phyloP scores from a whole-genome alignment of 75 land plant species.

The Sequoia sempervirens region DNA sequence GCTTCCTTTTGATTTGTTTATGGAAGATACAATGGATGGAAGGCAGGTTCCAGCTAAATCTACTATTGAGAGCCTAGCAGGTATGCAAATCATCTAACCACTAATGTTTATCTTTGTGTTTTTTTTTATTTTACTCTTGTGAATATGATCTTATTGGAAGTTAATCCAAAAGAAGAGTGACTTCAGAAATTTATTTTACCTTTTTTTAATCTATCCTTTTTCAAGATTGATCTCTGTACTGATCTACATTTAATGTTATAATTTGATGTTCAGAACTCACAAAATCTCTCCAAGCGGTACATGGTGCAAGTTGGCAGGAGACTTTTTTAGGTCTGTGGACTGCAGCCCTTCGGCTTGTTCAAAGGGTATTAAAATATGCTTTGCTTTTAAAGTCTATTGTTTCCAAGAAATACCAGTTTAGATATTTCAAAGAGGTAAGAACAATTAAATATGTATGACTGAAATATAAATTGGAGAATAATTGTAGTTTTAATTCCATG shows the following conservation, averaged over 20 bases:
- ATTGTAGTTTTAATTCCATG: not conserved
- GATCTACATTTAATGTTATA: not conserved
- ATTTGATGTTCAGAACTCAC: constrained; percentile 50
- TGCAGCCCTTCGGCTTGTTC: constrained; percentile 71
- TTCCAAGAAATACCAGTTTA: not conserved
- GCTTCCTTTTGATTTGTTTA: constrained; percentile 82
- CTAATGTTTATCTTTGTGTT: not conserved
- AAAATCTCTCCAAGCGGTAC: constrained; percentile 67
- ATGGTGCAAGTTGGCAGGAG: constrained; percentile 84
- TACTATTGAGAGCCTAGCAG: constrained; percentile 66
- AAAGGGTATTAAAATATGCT: constrained; percentile 53
- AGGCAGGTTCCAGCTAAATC: constrained; percentile 51
- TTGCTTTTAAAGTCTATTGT: not conserved
- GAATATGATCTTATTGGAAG: not conserved
- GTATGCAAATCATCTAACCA: constrained; percentile 20
- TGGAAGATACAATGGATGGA: constrained; percentile 81
- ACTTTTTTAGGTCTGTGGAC: constrained; percentile 81
- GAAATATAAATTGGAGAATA: not conserved
- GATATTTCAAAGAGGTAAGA: not conserved
- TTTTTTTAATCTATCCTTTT: not conserved
- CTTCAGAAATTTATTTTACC: not conserved
- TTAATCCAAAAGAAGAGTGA: not conserved
- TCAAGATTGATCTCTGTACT: not conserved
- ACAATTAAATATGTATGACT: not conserved
- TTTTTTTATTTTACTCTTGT: not conserved